Base-by-base conservation (phyloP, 345 rosid genomes). In the Pistacia vera region DNA sequence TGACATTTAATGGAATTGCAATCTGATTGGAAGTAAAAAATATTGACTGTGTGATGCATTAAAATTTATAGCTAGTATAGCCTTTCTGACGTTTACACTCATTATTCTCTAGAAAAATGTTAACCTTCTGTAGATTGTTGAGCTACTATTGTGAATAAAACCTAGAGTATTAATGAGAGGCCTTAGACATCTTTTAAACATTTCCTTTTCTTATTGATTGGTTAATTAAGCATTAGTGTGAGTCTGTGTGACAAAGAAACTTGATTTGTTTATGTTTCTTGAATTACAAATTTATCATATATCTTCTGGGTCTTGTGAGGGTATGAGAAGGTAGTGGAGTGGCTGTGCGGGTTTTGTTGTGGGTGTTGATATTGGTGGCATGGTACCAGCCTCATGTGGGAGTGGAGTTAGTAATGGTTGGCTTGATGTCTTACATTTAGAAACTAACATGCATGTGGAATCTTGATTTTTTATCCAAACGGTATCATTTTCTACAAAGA, bases 401-500 rank as follows among this genome's bases (percentile, higher is more conserved):
- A 20, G 30, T 38, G 9, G 9, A 54, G 48, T 58, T 71, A 52
- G 16, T 36, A 35, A 38, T 17, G 59, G 12, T 56, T 13, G 25
- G n/a, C 63, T 71, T n/a, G 64, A 71, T 56, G n/a, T n/a, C 7
- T 56, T 36, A 20, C 36, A 6, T 38, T 38, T n/a, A 36, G 8
- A 71, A 41, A 20, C 64, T 71, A 20, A 7, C 30, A 14, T 71
- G 55, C 22, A 22, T 55, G 22, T 13, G 35, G 54, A 64, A 58
- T 41, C 65, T 22, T 59, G 13, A 38, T 38, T 70, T 14, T 57
- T 38, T 20, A 12, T 38, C 28, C 30, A 38, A 55, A 57, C 9
- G 41, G 36, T 35, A 57, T 58, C 41, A 8, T 71, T 58, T 41
- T 18, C 46, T 41, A 41, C 65, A 44, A 71, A 41, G 65, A 71